Evolutionary conservation across 139 green algal species (phyloP).

Genomic region (Pseudopediastrum boryanum): DNA sequence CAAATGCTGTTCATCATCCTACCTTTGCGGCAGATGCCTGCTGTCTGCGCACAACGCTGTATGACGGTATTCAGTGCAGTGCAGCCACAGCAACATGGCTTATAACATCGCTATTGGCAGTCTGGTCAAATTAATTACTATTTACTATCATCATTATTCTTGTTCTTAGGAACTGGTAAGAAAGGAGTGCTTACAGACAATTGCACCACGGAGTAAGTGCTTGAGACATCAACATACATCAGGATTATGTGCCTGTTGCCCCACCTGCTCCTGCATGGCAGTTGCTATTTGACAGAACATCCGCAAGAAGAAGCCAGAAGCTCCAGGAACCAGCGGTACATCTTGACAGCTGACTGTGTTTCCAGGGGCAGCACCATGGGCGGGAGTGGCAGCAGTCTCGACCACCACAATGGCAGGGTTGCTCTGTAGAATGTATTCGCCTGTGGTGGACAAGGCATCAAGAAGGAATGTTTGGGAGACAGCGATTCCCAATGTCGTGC

Average conservation of each 20-base stretch:
- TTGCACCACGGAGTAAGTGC: background rate
- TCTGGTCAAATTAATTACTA: background rate
- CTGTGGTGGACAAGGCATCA: no score
- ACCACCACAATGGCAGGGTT: conserved; percentile 63
- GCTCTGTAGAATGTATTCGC: conserved; percentile 55
- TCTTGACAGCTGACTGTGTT: conserved; percentile 49
- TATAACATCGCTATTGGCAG: no score
- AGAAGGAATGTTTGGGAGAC: no score
- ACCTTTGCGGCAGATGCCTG: no score
- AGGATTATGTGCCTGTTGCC: conserved; percentile 33
- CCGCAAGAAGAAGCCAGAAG: conserved; percentile 46
- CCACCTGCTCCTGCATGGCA: conserved; percentile 35
- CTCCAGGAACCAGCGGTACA: conserved; percentile 15
- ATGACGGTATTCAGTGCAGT: no score
- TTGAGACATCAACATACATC: no score
- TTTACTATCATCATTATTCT: background rate
- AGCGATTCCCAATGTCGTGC: no score
- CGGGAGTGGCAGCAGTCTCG: conserved; percentile 68
- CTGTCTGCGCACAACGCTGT: no score
- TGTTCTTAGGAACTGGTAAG: background rate
- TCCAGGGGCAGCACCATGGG: conserved; percentile 57
- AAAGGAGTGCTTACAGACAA: background rate
- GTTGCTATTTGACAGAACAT: conserved; percentile 47
- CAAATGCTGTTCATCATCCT: no score
- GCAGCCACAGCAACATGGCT: no score